Percentiles rank a stretch among this genome's conserved stretches.
Evolutionary conservation across 2,329 filamentous ascomycete genomes (phyloP).

Genomic region (Ceratocystis huliohia): DNA sequence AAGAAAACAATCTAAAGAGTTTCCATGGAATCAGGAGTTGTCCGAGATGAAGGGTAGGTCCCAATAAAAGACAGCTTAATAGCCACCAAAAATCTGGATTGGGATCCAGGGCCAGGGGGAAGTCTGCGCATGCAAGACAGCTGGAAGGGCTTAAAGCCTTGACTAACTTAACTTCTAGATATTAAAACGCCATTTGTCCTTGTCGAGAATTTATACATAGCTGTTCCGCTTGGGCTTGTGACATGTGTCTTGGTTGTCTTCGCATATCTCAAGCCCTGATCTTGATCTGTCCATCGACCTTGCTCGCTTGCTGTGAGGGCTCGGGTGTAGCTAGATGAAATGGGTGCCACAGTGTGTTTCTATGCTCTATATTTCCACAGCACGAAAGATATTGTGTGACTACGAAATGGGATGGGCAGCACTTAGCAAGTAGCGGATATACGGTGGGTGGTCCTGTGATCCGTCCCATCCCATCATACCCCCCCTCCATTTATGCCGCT

Average conservation of each 20-base stretch:
- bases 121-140: not conserved
- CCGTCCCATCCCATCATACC: too few species aligned
- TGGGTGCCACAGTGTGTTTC: constrained; percentile 1
- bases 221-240: not conserved
- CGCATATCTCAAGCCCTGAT: constrained; percentile 1
- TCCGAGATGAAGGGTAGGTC: constrained; percentile 8
- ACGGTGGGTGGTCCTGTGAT: not conserved
- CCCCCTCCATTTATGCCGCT: not conserved
- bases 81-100: not conserved
- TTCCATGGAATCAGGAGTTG: not conserved
- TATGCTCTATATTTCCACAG: not conserved
- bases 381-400: constrained; percentile 1
- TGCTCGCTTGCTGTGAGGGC: not conserved
- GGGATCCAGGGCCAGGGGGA: not conserved
- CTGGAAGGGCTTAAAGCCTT: not conserved
- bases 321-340: not conserved
- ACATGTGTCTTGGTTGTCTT: constrained; percentile 2
- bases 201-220: not conserved
- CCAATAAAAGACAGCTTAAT: not conserved
- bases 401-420: not conserved
- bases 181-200: not conserved
- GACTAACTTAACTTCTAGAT: not conserved
- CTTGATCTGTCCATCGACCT: not conserved
- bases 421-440: not conserved
- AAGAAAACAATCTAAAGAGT: not conserved